Percentiles rank a stretch among this genome's conserved stretches.
phyloP scores from a whole-genome alignment of 805 yeast genomes.

The Cyberlindnera euphorbiiphila region DNA sequence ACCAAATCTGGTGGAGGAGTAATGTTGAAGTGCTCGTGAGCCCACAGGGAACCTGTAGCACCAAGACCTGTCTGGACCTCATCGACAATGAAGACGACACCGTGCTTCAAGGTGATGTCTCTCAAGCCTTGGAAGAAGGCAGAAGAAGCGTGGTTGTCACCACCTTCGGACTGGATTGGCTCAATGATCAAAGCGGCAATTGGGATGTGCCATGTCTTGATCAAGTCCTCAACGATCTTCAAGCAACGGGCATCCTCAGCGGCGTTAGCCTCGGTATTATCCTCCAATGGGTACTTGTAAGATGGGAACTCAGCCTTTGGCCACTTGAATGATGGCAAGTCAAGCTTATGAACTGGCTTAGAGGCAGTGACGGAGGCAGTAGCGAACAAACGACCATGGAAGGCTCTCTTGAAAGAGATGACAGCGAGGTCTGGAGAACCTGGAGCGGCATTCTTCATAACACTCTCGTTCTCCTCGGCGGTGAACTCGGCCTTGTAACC shows the following conservation, averaged over 20 bases:
- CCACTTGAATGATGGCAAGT: slow-evolving; percentile 93
- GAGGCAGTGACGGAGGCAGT: slow-evolving; percentile 89
- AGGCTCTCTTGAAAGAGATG: slow-evolving; percentile 79
- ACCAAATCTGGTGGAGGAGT: slow-evolving; percentile 78
- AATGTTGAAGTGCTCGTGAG: slow-evolving; percentile 79
- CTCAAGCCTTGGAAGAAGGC: slow-evolving; percentile 80
- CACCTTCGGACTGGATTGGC: slow-evolving; percentile 91
- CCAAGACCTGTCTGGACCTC: slow-evolving; percentile 92
- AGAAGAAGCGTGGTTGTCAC: slow-evolving; percentile 81
- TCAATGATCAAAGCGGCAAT: slow-evolving; percentile 88
- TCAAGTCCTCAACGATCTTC: slow-evolving; percentile 65
- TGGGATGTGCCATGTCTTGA: slow-evolving; percentile 65
- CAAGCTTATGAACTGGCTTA: slow-evolving; percentile 91
- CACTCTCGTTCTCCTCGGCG: slow-evolving; percentile 61
- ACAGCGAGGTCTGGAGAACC: slow-evolving; percentile 87
- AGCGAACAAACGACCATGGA: slow-evolving; percentile 95
- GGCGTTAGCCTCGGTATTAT: slow-evolving; percentile 56
- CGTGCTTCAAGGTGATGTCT: slow-evolving; percentile 67
- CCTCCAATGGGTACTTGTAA: slow-evolving; percentile 79
- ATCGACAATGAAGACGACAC: slow-evolving; percentile 70
- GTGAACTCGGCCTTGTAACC: slow-evolving; percentile 60
- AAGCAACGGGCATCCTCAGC: slow-evolving; percentile 82
- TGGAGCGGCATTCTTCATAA: slow-evolving; percentile 81
- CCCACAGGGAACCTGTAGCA: slow-evolving; percentile 85
- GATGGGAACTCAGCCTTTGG: slow-evolving; percentile 93